These are phyloP conservation scores for Rhexocercosporidium sp. DNA, from an alignment of 2,329 filamentous ascomycete species.

Conservation along the genomic window DNA sequence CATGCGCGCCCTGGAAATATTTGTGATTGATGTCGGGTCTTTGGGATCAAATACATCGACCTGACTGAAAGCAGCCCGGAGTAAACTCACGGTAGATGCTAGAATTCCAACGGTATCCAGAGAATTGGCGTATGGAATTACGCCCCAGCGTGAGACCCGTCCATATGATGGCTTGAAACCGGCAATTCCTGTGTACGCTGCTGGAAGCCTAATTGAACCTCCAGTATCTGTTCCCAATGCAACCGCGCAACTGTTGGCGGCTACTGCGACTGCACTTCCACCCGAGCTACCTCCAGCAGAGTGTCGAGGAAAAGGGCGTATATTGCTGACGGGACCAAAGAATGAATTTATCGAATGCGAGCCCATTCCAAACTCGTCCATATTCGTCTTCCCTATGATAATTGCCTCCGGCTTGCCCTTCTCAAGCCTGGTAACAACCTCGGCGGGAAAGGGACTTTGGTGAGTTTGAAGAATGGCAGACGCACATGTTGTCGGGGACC, in stretches of 20 bases:
- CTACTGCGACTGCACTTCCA: conserved; percentile 87
- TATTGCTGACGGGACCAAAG: conserved; percentile 63
- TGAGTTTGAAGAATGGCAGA: conserved; percentile 76
- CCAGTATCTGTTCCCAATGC: conserved; percentile 91
- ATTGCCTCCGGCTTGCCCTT: conserved; percentile 57
- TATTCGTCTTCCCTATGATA: conserved; percentile 81
- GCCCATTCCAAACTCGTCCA: conserved; percentile 97
- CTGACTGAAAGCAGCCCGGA: conserved; percentile 41
- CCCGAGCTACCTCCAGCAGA: conserved; percentile 92
- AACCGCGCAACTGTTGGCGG: conserved; percentile 58
- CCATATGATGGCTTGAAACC: conserved; percentile 80
- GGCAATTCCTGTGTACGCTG: conserved; percentile 70
- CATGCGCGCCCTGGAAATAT: conserved; percentile 47
- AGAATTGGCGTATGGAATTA: conserved; percentile 76
- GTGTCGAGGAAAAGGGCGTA: background rate
- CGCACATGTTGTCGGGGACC: conserved; percentile 80
- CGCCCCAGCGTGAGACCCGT: conserved; percentile 69
- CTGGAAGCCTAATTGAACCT: conserved; percentile 72
- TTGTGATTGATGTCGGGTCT: conserved; percentile 60
- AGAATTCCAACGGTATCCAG: conserved; percentile 75
- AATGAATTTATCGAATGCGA: conserved; percentile 76
- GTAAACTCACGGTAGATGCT: conserved; percentile 47
- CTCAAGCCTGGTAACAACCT: conserved; percentile 73
- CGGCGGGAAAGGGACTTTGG: conserved; percentile 80
- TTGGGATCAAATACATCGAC: conserved; percentile 24